Percentiles rank a stretch among this genome's conserved stretches.
Evolutionary conservation across 495 filamentous ascomycete genomes (phyloP).

Genomic region (Amphirosellinia nigrospora): DNA sequence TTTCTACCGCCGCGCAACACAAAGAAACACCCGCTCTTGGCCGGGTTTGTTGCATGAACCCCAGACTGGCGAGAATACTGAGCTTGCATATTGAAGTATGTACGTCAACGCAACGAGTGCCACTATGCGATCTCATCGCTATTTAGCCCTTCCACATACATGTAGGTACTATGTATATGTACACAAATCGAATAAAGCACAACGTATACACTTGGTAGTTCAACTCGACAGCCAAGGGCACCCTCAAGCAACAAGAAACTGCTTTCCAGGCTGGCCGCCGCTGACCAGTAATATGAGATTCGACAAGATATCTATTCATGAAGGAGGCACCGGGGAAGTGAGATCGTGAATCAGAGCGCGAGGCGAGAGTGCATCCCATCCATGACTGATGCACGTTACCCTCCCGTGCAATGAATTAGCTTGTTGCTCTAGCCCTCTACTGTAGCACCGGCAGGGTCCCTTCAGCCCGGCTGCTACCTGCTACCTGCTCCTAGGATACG

Average conservation of each 20-base stretch:
- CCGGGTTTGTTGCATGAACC: conserved; percentile 27
- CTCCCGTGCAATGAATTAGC: conserved; percentile 24
- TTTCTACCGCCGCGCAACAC: conserved; percentile 21
- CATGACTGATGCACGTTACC: conserved; percentile 38
- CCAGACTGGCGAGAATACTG: conserved; percentile 21
- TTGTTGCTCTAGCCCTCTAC: conserved; percentile 15
- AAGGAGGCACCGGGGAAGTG: conserved; percentile 8
- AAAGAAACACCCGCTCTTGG: conserved; percentile 26
- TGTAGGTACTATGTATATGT: neutral
- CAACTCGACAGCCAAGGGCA: conserved; percentile 12
- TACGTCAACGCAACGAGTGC: neutral
- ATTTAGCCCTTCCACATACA: conserved; percentile 9
- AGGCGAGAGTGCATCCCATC: conserved; percentile 9
- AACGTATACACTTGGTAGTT: too few relatives aligned
- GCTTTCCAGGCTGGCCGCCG: neutral
- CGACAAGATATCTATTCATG: neutral
- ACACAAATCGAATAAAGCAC: neutral
- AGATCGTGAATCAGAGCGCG: conserved; percentile 20
- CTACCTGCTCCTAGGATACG: conserved; percentile 3
- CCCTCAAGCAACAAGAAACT: neutral
- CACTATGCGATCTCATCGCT: conserved; percentile 3
- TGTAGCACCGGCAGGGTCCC: conserved; percentile 24
- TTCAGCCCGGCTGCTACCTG: conserved; percentile 25
- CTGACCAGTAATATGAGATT: neutral
- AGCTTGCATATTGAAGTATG: conserved; percentile 17